Evolutionary conservation across 805 yeast genomes (phyloP), one percentile per base, ranked within the genome.

Genomic region (Saturnispora gosingensis): DNA sequence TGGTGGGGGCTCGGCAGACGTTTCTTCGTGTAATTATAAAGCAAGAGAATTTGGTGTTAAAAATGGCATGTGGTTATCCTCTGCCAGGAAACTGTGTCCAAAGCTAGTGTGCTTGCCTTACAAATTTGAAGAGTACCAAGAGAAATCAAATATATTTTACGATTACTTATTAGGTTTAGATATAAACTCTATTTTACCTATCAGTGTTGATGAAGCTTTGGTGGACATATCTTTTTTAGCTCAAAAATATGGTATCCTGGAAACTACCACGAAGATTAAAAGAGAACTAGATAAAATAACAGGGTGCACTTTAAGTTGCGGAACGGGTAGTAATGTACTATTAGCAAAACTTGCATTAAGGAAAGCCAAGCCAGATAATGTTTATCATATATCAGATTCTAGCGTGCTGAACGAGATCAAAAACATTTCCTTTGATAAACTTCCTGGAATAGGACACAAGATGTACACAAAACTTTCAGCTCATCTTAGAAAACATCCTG

Each of bases 171-270:
- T 80, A 1, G 64, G 69, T 0, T 60, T 73, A n/a, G 61, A 69
- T 0, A 70, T 72, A 16, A 69, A 68, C 38, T 73, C 82, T 45
- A 77, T 89, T 2, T 72, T 82, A 30, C 98, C 98, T 0, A 87
- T 93, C 1, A 88, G 95, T 54, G 82, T 93, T 3, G 98, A 93
- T 65, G 99, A 93, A 62, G 96, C 89, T 0, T 68, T 93, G n/a
- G 62, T 88, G 9, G 95, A 88, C 58, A 72, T 83, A 1, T 68
- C 74, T 0, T 43, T 64, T 1, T 34, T 70, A 24, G 49, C 60
- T 22, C 38, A 20, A 5, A 24, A 32, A 16, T 7, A 13, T 3
- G 48, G 44, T 47, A 68, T 71, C 1, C 47, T 58, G 5, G 53
- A 53, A 0, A 58, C 73, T 7, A 65, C 72, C 57, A 56, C 51